Conservation (phyloP, 2,329 filamentous ascomycete genomes). For the Fusarium algeriense region DNA sequence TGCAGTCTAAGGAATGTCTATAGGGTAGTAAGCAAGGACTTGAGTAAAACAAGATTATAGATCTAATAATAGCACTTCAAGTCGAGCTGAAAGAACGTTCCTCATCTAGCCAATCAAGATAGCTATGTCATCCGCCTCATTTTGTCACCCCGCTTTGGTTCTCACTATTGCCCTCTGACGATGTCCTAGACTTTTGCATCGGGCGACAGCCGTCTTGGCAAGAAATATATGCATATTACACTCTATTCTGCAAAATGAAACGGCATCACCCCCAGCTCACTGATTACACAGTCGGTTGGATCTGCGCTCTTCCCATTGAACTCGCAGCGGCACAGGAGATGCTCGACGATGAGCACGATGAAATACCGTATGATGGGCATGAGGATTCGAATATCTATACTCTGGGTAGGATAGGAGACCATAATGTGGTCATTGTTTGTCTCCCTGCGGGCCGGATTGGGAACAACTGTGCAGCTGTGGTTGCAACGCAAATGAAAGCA, state of each 20-base stretch:
- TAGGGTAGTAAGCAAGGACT: too few relatives aligned
- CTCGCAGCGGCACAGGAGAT: constrained; percentile 45
- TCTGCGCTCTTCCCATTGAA: constrained; percentile 29
- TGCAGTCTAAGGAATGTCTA: too few relatives aligned
- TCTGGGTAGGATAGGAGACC: constrained; percentile 35
- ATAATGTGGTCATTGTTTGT: constrained; percentile 48
- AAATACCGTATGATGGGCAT: neutral
- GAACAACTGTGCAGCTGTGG: neutral
- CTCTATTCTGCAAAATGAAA: neutral
- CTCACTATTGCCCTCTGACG: too few relatives aligned
- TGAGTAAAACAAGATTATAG: too few relatives aligned
- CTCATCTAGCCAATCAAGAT: neutral
- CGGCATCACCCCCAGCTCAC: neutral
- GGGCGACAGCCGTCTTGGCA: neutral
- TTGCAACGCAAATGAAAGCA: neutral
- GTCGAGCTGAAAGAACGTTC: neutral
- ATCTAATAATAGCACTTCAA: too few relatives aligned
- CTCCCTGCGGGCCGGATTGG: constrained; percentile 11
- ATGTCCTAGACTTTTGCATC: neutral
- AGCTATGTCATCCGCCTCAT: neutral
- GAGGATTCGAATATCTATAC: constrained; percentile 37
- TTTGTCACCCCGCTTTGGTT: neutral
- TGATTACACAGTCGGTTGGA: neutral
- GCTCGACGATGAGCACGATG: constrained; percentile 44
- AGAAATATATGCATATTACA: neutral